Evolutionary conservation across 352 stramenopile genomes (phyloP).

Genomic region (Globisporangium camurandrum): DNA sequence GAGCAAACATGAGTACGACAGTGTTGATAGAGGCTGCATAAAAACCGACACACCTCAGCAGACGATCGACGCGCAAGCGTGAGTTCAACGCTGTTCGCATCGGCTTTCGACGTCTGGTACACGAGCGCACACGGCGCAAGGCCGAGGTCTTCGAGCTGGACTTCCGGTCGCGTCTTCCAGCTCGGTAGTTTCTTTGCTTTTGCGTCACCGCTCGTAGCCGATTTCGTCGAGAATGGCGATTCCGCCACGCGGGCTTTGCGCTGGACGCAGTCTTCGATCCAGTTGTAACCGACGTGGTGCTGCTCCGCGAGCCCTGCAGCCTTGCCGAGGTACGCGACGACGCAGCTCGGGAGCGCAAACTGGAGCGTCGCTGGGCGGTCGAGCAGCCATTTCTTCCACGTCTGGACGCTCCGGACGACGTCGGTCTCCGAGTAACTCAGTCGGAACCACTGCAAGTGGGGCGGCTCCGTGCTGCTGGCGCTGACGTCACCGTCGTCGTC

Average conservation of each 20-base stretch:
- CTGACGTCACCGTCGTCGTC: no score
- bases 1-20: not conserved
- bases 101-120: slow-evolving; percentile 30
- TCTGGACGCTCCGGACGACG: slow-evolving; percentile 23
- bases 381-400: slow-evolving; percentile 37
- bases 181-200: slow-evolving; percentile 14
- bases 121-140: slow-evolving; percentile 32
- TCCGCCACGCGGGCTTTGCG: slow-evolving; percentile 48
- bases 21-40: not conserved
- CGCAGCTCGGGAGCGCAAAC: slow-evolving; percentile 47
- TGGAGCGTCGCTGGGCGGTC: slow-evolving; percentile 21
- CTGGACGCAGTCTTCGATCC: slow-evolving; percentile 76
- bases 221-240: slow-evolving; percentile 31
- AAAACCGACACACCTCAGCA: slow-evolving; percentile 22
- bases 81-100: slow-evolving; percentile 30
- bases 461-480: slow-evolving; percentile 19
- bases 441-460: slow-evolving; percentile 35
- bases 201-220: not conserved
- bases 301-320: slow-evolving; percentile 39
- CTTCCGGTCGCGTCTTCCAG: slow-evolving; percentile 42
- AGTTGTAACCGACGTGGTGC: slow-evolving; percentile 64
- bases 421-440: slow-evolving; percentile 40
- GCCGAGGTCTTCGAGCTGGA: slow-evolving; percentile 42
- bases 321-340: slow-evolving; percentile 50
- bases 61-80: slow-evolving; percentile 40